Evolutionary conservation across 495 filamentous ascomycete species (phyloP).

Genomic region (Aspergillus cristatus): DNA sequence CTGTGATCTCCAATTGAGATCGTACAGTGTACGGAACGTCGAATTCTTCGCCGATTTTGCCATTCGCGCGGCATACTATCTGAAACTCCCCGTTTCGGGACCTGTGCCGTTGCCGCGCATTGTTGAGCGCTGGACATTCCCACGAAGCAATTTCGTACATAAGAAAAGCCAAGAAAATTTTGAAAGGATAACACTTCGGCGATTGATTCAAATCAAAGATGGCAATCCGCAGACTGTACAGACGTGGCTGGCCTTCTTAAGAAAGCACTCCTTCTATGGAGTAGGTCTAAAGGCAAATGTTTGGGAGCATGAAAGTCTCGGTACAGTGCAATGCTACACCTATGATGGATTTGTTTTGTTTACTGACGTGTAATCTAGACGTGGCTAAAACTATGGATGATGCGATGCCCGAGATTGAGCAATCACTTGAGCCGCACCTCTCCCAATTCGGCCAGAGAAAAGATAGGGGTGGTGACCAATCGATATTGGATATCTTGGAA

Average conservation of each 20-base stretch:
- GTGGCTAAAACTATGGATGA: slow-evolving; percentile 59
- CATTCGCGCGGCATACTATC: slow-evolving; percentile 87
- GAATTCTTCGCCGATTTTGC: slow-evolving; percentile 95
- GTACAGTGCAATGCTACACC: slow-evolving; percentile 24
- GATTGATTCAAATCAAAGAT: slow-evolving; percentile 89
- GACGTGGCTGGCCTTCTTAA: slow-evolving; percentile 82
- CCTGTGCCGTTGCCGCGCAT: slow-evolving; percentile 84
- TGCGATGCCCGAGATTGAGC: slow-evolving; percentile 46
- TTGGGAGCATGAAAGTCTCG: slow-evolving; percentile 73
- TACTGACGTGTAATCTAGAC: slow-evolving; percentile 35
- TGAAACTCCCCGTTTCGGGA: slow-evolving; percentile 75
- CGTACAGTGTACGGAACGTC: slow-evolving; percentile 82
- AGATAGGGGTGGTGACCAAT: slow-evolving; percentile 16
- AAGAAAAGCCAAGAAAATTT: slow-evolving; percentile 99
- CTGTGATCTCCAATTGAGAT: slow-evolving; percentile 87
- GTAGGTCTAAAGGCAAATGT: slow-evolving; percentile 98
- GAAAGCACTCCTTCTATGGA: slow-evolving; percentile 85
- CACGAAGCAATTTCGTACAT: slow-evolving; percentile 77
- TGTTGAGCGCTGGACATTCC: slow-evolving; percentile 89
- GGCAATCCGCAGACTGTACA: slow-evolving; percentile 82
- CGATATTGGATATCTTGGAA: slow-evolving; percentile 22
- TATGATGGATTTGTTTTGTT: neutral
- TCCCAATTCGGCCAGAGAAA: slow-evolving; percentile 52
- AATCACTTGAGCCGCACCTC: slow-evolving; percentile 53
- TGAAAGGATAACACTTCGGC: slow-evolving; percentile 76